Base-by-base conservation (phyloP, 495 filamentous ascomycete species). In the Lophium mytilinum region DNA sequence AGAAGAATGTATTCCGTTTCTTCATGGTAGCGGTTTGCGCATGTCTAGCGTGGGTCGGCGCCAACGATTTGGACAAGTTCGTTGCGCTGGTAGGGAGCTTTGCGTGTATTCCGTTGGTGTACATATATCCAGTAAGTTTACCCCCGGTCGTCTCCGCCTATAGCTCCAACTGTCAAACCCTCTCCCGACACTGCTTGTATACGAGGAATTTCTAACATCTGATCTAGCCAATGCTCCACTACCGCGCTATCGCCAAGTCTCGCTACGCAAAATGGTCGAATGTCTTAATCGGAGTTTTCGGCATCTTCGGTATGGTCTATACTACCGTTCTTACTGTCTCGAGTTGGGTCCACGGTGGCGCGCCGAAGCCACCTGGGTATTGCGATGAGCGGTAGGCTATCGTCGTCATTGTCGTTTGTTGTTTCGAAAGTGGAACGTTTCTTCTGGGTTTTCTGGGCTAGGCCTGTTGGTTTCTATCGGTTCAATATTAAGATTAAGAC, bases 1-100 rank as follows among this genome's bases (percentile, higher is more conserved):
- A 94, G 78, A 98, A 98, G 83, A 98, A 98, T 63, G 75, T 83
- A 52, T 97, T 93, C 76, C 86, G 93, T 36, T 97, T 96, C 74
- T 82, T 90, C 64, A 80, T 96, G 40, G 93, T 97, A 52, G 79
- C 87, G 60, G 66, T 90, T 35, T 96, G 91, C 66, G 87, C 90
- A 3, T 64, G 87, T 40, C 84, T 96, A 59, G 90, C 90, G 1
- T 97, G 90, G 90, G 82, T 82, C 56, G 93, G 93, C 52, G 90
- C 93, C 4, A 87, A 88, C 60, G 86, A 96, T 73, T 76, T 98
- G 53, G 93, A 98, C 73, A 96, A 96, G 70, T 97, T 98, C 68
- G 93, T 98, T 17, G 85, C 89, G 14, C 76, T 98, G 21, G 90
- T 97, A 19, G 93, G 93, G 53, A 95, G 89, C 72, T 97, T 98